Evolutionary conservation across 1,284 basidiomycete genomes (phyloP), one percentile per base, ranked within the genome.

Genomic region (Tranzscheliella williamsii): DNA sequence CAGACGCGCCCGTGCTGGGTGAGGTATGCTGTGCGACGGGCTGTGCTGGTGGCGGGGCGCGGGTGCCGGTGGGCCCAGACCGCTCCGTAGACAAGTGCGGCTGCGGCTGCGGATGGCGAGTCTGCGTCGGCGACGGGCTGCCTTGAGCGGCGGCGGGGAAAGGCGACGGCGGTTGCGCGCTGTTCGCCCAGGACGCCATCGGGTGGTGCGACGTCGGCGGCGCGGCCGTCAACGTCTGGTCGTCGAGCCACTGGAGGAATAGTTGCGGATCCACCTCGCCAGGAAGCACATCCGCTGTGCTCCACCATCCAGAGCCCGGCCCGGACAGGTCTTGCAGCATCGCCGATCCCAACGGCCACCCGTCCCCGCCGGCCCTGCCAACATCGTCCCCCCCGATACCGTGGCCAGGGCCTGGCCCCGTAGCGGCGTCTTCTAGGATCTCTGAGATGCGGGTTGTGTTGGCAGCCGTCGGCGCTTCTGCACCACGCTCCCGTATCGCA

Each of bases 191-290:
- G 7, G 51, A 61, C 1, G 57, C 42, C 37, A 61, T 21, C 5
- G 57, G 57, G 24, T 61, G 51, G 33, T 61, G 57, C 33, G 57
- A 61, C 1, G 43, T 44, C 2, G 57, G 57, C 16, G 57, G 57
- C 15, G 57, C 57, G 27, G 53, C 35, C 13, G 51, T 51, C 21
- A 51, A 47, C 2, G 55, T 64, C 42, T 58, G 61, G 24, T 64
- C 61, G 24, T 64, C 61, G 23, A 64, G 55, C 61, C 61, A 64
- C 16, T 51, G 41, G 8, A 64, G 51, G 33, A 64, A 64, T 16
- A 58, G 22, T 17, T 64, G 55, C 11, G 61, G 61, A 41, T 64
- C 61, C 18, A 64, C 55, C 54, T 63, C 60, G 42, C 60, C 60
- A 4, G 53, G 29, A 30, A 63, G 27, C 12, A 63, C 49, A 31